Evolutionary conservation across 306 rosid genomes (phyloP), one percentile per base, ranked within the genome.

Genomic region (Crataegus laevigata): DNA sequence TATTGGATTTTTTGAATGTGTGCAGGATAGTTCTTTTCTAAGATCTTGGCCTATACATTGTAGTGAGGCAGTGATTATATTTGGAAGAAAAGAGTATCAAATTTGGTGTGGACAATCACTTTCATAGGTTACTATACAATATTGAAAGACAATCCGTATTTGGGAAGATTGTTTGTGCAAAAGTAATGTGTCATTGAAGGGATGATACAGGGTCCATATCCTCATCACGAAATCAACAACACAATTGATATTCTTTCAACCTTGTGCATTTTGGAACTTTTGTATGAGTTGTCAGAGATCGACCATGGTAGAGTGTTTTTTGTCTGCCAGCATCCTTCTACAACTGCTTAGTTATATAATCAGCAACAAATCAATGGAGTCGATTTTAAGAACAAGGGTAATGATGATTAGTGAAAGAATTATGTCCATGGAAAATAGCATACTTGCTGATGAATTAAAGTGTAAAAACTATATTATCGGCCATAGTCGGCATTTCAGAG

Each of bases 321-420:
- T 87, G 86, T 88, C 96, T 5, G 88, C 86, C 78, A 85, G 88
- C 78, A 85, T 84, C 84, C 77, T 90, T 83, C 83, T 90, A 84
- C 96, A 86, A 47, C 86, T 86, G 52, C 96, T 94, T 77, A 73
- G 89, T 78, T 94, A 96, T 79, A 82, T 86, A 36, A 90, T 91
- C 77, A 91, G 98, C 80, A 77, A 85, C 78, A 78, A 76, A 61
- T 89, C 94, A 29, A 25, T 42, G 47, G 93, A 87, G 58, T 77
- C 96, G 64, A 74, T 90, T 78, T 78, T 91, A 76, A 89, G 90
- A 85, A 86, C 96, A 34, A 86, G 98, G 77, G 92, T 96, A 34
- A 86, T 91, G 84, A 85, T 87, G 89, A 91, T 90, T 77, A 78
- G 84, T 67, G 97, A 96, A 90, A 89, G 97, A 87, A 86, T 94